phyloP scores from a whole-genome alignment of 768 basidiomycete genomes.

The Auricularia auricula-judae region DNA sequence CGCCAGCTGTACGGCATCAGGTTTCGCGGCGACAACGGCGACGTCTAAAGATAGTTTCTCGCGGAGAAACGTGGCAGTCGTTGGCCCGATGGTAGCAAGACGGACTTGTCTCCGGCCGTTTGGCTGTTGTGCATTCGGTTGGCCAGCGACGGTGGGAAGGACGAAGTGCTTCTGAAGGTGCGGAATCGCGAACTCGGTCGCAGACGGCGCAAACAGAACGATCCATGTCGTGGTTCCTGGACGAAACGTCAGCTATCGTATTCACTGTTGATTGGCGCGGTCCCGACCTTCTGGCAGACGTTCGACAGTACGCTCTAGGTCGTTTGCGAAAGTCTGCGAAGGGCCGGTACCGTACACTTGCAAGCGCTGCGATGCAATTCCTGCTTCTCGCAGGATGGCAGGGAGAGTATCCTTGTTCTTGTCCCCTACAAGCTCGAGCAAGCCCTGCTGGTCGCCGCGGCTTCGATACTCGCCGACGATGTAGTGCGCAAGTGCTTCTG shows the following conservation, averaged over 20 bases:
- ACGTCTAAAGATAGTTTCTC: slow-evolving; percentile 38
- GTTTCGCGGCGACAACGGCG: slow-evolving; percentile 43
- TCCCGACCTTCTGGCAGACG: background rate
- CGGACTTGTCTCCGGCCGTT: slow-evolving; percentile 12
- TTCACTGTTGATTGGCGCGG: background rate
- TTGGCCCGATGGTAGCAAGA: slow-evolving; percentile 60
- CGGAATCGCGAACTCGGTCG: slow-evolving; percentile 46
- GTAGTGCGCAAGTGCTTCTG: slow-evolving; percentile 53
- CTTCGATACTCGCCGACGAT: slow-evolving; percentile 34
- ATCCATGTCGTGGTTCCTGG: slow-evolving; percentile 37
- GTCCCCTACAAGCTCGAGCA: slow-evolving; percentile 79
- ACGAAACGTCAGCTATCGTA: background rate
- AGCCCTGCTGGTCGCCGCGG: slow-evolving; percentile 9
- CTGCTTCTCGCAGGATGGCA: slow-evolving; percentile 33
- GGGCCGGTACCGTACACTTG: slow-evolving; percentile 59
- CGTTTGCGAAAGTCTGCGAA: slow-evolving; percentile 2
- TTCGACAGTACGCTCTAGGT: background rate
- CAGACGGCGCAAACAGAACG: slow-evolving; percentile 66
- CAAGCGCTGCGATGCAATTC: slow-evolving; percentile 35
- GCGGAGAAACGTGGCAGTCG: slow-evolving; percentile 42
- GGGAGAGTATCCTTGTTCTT: slow-evolving; percentile 69
- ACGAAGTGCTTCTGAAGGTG: slow-evolving; percentile 34
- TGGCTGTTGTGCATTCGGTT: background rate
- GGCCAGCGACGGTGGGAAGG: slow-evolving; percentile 14
- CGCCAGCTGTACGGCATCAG: slow-evolving; percentile 42